These are phyloP conservation scores for Sporothrix luriei DNA, from an alignment of 2,329 filamentous ascomycete genomes.

Conservation along the genomic window DNA sequence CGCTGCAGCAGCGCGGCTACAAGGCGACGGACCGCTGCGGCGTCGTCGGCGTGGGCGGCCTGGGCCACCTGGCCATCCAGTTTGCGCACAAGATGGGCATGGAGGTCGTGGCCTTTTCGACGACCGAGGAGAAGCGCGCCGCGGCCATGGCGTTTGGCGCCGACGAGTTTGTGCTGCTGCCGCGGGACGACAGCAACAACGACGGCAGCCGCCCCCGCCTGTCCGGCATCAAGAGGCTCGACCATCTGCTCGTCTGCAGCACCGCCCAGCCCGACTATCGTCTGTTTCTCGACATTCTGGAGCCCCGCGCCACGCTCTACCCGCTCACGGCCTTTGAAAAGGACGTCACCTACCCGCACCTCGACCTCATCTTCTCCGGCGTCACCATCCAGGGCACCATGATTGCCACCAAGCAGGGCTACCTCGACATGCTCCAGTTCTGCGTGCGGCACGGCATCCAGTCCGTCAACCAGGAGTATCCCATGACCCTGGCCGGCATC, in stretches of 20 bases:
- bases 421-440: conserved; percentile 64
- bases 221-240: conserved; percentile 59
- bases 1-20: conserved; percentile 40
- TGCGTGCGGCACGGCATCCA: conserved; percentile 60
- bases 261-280: conserved; percentile 26
- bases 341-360: conserved; percentile 38
- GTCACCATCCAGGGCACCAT: conserved; percentile 52
- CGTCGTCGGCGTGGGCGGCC: conserved; percentile 55
- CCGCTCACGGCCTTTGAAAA: conserved; percentile 42
- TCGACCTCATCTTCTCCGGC: conserved; percentile 61
- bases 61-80: conserved; percentile 65
- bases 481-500: conserved; percentile 59
- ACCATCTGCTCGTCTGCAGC: conserved; percentile 29
- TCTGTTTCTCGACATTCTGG: conserved; percentile 54
- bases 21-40: conserved; percentile 42
- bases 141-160: conserved; percentile 33
- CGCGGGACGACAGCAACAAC: too few species aligned
- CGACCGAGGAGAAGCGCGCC: conserved; percentile 29
- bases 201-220: conserved; percentile 46
- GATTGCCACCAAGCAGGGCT: conserved; percentile 58
- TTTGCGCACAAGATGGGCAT: conserved; percentile 51
- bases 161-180: conserved; percentile 34
- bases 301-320: conserved; percentile 48
- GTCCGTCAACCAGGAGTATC: conserved; percentile 58
- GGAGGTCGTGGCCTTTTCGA: conserved; percentile 33